Percentiles rank a stretch among this genome's conserved stretches.
phyloP scores from a whole-genome alignment of 2,329 filamentous ascomycete species.

The Cadophora luteo-olivacea region DNA sequence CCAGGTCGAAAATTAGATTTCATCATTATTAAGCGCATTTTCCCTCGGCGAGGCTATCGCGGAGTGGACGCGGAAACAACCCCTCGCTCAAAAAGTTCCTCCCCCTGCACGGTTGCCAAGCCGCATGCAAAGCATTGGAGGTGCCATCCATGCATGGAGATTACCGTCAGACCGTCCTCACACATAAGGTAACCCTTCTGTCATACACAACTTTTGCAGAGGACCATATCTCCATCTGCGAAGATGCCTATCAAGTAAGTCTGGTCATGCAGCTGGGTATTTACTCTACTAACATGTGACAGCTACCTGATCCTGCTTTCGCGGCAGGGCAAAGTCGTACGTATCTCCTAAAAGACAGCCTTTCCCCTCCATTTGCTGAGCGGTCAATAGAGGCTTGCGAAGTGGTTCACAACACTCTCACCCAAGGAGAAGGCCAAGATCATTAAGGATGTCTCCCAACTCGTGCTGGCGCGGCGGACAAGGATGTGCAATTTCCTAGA shows the following conservation, averaged over 20 bases:
- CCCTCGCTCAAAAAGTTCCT: constrained; percentile 6
- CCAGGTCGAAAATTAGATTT: constrained; percentile 11
- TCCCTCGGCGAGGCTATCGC: constrained; percentile 15
- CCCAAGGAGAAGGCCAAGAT: constrained; percentile 99
- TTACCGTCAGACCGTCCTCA: constrained; percentile 12
- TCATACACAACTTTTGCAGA: constrained; percentile 15
- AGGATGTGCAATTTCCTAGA: constrained; percentile 99
- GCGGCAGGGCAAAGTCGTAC: constrained; percentile 97
- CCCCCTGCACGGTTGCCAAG: constrained; percentile 16
- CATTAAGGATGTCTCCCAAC: constrained; percentile 98
- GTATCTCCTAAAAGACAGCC: constrained; percentile 48
- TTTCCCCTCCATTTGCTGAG: constrained; percentile 29
- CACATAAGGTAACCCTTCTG: constrained; percentile 17
- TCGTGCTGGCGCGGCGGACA: constrained; percentile 92
- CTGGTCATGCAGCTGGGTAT: neutral
- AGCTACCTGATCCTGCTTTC: constrained; percentile 98
- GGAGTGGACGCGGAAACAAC: neutral
- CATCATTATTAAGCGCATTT: constrained; percentile 17
- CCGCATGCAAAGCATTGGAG: neutral
- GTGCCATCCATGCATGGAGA: neutral
- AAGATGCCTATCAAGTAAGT: constrained; percentile 60
- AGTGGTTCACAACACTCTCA: constrained; percentile 98
- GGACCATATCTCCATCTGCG: constrained; percentile 27
- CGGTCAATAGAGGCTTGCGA: constrained; percentile 81
- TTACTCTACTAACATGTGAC: constrained; percentile 34